Percentiles rank a stretch among this genome's conserved stretches.
Evolutionary conservation across 2,329 filamentous ascomycete species (phyloP).

Genomic region (Diaporthe sp.): DNA sequence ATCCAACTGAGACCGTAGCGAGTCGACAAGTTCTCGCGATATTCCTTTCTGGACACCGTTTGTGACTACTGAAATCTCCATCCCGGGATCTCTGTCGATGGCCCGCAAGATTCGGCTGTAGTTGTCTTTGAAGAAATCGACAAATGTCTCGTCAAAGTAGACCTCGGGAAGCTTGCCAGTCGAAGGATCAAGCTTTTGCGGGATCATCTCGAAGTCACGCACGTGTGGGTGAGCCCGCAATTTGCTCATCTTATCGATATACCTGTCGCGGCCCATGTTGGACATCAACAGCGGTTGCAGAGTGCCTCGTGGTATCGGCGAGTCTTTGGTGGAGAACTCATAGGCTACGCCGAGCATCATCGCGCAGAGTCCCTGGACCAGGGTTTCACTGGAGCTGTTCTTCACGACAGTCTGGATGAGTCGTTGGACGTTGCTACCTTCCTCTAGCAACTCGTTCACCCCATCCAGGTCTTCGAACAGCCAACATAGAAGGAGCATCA

Average conservation of each 20-base stretch:
- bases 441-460: conserved; percentile 91
- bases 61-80: conserved; percentile 84
- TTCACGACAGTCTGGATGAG: conserved; percentile 79
- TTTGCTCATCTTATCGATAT: conserved; percentile 82
- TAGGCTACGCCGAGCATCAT: conserved; percentile 89
- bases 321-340: conserved; percentile 98
- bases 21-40: conserved; percentile 92
- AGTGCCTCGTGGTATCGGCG: conserved; percentile 83
- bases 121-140: conserved; percentile 96
- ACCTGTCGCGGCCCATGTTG: conserved; percentile 85
- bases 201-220: conserved; percentile 88
- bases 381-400: conserved; percentile 68
- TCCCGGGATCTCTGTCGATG: conserved; percentile 89
- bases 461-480: conserved; percentile 92
- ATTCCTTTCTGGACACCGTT: conserved; percentile 89
- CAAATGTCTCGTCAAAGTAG: conserved; percentile 86
- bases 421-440: conserved; percentile 92
- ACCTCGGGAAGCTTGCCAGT: conserved; percentile 76
- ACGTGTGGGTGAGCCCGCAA: conserved; percentile 82
- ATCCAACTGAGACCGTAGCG: conserved; percentile 79
- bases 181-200: conserved; percentile 70
- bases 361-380: conserved; percentile 85
- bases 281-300: conserved; percentile 82
- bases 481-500: conserved; percentile 91
- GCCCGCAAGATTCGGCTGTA: conserved; percentile 86